Evolutionary conservation across 73 alveolate genomes (phyloP).

Genomic region (Paramecium bursaria): DNA sequence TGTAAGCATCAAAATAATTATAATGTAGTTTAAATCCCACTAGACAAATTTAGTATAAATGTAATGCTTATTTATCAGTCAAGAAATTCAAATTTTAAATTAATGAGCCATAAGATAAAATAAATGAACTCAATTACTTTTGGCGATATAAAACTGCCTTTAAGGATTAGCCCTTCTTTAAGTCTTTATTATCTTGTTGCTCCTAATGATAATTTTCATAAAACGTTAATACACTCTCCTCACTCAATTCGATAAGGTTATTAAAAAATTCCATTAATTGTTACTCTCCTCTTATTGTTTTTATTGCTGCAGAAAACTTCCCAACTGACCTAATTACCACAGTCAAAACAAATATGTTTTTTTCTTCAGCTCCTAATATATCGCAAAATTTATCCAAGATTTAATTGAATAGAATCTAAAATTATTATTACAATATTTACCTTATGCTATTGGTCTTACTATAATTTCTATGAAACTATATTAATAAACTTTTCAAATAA

Average conservation of each 20-base stretch:
- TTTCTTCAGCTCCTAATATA: neutral
- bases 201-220: slow-evolving; percentile 47
- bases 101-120: slow-evolving; percentile 51
- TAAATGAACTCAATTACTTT: slow-evolving; percentile 65
- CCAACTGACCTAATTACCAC: slow-evolving; percentile 69
- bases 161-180: slow-evolving; percentile 63
- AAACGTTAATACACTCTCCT: slow-evolving; percentile 44
- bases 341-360: slow-evolving; percentile 40
- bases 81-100: slow-evolving; percentile 22
- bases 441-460: slow-evolving; percentile 53
- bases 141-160: slow-evolving; percentile 58
- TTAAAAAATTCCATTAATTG: slow-evolving; percentile 54
- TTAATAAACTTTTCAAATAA: slow-evolving; percentile 51
- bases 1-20: slow-evolving; percentile 61
- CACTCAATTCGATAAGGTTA: slow-evolving; percentile 51
- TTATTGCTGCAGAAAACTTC: slow-evolving; percentile 55
- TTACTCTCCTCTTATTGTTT: slow-evolving; percentile 43
- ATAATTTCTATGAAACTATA: neutral
- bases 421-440: neutral
- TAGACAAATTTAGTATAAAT: slow-evolving; percentile 53
- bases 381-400: slow-evolving; percentile 58
- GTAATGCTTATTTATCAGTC: slow-evolving; percentile 49
- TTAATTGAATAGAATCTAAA: slow-evolving; percentile 35
- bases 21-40: slow-evolving; percentile 52
- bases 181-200: slow-evolving; percentile 43